Evolutionary conservation across 805 yeast genomes (phyloP), one percentile per base, ranked within the genome.

Genomic region (Barnettozyma pratensis): DNA sequence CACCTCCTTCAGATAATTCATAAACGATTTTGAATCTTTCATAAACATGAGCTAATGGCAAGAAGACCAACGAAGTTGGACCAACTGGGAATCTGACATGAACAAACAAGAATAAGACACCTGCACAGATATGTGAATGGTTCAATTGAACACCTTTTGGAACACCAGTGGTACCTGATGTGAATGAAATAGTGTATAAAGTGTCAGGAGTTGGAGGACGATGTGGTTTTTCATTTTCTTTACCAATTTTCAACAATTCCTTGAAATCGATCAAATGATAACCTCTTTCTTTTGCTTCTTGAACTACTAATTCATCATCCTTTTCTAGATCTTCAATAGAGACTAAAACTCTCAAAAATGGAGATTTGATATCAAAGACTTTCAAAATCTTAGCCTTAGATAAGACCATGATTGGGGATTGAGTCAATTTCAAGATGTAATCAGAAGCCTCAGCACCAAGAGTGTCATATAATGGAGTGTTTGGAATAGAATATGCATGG

Each of bases 121-220:
- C 75, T 3, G 85, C 74, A 10, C 75, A 68, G 9, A 77, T 71
- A 58, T 74, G 75, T 9, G 67, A 66, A 44, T 84, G 88, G 7
- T 77, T 69, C 39, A 78, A 50, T 44, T 74, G 77, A 14, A 81
- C 90, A 46, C 91, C 91, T 64, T 85, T 84, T 42, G 91, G 91
- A 14, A 74, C 65, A 14, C 89, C 89, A 1, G 90, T 83, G 2
- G 91, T 84, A 32, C 91, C 91, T 0, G 87, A 81, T 3, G 91
- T 85, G 62, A 83, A 84, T 7, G 84, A 79, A 42, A 85, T 76
- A 14, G 90, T 81, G 61, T 79, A 80, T 19, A 76, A 42, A 27
- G 76, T 73, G 12, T 77, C 74, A 1, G 81, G 76, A 1, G 63
- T 67, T 28, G 88, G 85, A 10, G 78, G 77, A 38, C 63, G 58